phyloP scores from a whole-genome alignment of 176 grass and related monocot species.

The Musa acuminata region DNA sequence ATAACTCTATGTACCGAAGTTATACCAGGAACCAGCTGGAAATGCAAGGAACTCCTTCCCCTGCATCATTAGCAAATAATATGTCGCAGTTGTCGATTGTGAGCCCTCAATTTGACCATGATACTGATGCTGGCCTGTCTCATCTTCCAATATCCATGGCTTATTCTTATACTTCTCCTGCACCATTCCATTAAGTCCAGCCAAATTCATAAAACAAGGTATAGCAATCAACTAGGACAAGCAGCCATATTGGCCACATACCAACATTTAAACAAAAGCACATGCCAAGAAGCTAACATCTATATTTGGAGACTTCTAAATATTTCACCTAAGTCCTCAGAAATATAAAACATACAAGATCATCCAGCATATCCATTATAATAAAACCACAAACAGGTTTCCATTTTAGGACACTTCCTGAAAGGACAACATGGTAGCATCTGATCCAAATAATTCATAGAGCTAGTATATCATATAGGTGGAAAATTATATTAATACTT shows the following conservation, averaged over 20 bases:
- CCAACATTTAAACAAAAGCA: neutral
- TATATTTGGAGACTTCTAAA: neutral
- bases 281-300: neutral
- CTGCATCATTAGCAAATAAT: conserved; percentile 56
- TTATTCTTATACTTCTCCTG: conserved; percentile 67
- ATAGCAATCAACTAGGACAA: neutral
- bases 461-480: too few species aligned
- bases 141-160: conserved; percentile 83
- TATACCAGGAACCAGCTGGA: conserved; percentile 73
- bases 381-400: neutral
- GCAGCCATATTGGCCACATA: neutral
- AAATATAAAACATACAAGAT: neutral
- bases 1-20: neutral
- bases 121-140: conserved; percentile 61
- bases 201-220: conserved; percentile 5
- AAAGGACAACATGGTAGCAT: neutral
- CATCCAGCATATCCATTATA: neutral
- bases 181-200: conserved; percentile 16
- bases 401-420: too few species aligned
- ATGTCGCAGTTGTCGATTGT: conserved; percentile 62
- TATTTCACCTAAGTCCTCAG: neutral
- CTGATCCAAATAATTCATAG: neutral
- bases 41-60: conserved; percentile 55
- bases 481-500: too few species aligned
- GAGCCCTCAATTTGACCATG: conserved; percentile 58